Conservation (phyloP, 176 grass and related monocot genomes). For the Thalia dealbata region DNA sequence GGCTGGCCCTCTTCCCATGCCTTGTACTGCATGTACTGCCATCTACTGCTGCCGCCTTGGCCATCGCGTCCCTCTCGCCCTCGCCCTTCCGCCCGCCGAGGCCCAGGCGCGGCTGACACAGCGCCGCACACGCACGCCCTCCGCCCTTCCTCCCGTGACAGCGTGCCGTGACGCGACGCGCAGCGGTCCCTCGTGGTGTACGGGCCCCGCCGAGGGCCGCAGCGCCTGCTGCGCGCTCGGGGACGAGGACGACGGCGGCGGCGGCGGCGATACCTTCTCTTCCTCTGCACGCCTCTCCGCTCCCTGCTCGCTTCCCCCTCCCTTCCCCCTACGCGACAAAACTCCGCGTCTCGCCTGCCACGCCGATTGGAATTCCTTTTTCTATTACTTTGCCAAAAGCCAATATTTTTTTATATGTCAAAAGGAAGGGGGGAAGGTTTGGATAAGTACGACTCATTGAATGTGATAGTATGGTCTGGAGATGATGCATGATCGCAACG, state of each 20-base stretch:
- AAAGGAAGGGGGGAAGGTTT: no score
- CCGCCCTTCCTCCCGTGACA: not conserved
- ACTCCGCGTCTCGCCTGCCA: no score
- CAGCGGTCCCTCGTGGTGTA: not conserved
- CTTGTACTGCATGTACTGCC: no score
- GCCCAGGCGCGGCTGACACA: not conserved
- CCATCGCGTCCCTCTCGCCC: no score
- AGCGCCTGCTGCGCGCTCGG: not conserved
- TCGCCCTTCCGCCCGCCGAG: no score
- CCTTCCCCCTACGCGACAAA: not conserved
- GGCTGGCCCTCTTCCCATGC: no score
- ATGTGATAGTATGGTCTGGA: not conserved
- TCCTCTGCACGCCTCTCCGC: not conserved
- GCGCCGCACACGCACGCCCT: slow-evolving; percentile 1
- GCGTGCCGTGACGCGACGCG: not conserved
- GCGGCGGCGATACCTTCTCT: not conserved
- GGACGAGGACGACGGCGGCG: not conserved
- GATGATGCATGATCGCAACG: not conserved
- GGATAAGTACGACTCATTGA: no score
- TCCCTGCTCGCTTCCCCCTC: not conserved
- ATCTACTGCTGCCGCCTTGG: no score
- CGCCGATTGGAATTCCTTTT: not conserved
- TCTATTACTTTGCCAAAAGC: not conserved
- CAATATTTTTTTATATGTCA: not conserved
- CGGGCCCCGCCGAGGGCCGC: not conserved